These are phyloP conservation scores for Daldinia sp. DNA, from an alignment of 2,329 filamentous ascomycete genomes.

Conservation along the genomic window DNA sequence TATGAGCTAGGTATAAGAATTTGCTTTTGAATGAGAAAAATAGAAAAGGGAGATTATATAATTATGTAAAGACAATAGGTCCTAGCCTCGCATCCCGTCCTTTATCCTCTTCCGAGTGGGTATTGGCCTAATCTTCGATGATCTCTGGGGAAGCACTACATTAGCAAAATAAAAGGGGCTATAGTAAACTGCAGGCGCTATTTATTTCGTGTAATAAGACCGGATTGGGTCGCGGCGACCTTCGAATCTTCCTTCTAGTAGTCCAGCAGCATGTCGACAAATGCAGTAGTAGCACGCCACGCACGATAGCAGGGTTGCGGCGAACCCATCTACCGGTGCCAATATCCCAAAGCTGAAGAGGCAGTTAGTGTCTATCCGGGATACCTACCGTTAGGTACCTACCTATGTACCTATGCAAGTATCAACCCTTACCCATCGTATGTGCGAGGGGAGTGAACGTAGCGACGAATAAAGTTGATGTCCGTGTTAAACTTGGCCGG, in stretches of 20 bases:
- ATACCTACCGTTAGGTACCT: too few relatives aligned
- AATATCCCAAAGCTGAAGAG: conserved; percentile 5
- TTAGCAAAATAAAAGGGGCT: background rate
- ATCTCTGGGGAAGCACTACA: background rate
- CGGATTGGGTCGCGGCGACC: background rate
- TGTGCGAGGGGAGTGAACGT: conserved; percentile 18
- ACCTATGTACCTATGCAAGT: background rate
- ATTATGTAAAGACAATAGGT: background rate
- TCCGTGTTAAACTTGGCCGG: background rate
- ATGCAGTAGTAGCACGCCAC: conserved; percentile 10
- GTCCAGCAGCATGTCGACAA: background rate
- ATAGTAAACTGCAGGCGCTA: background rate
- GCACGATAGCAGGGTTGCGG: background rate
- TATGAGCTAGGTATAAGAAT: too few relatives aligned
- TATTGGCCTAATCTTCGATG: background rate
- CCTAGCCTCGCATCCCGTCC: background rate
- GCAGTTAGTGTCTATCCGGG: background rate
- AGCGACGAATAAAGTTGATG: conserved; percentile 8
- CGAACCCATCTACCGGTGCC: conserved; percentile 1
- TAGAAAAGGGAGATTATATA: background rate
- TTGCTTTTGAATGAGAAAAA: background rate
- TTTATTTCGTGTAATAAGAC: background rate
- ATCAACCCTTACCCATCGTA: conserved; percentile 32
- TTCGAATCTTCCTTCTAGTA: background rate
- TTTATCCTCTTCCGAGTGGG: background rate